Evolutionary conservation across 2,329 filamentous ascomycete species (phyloP), one percentile per base, ranked within the genome.

Genomic region (Malbranchea zuffiana): DNA sequence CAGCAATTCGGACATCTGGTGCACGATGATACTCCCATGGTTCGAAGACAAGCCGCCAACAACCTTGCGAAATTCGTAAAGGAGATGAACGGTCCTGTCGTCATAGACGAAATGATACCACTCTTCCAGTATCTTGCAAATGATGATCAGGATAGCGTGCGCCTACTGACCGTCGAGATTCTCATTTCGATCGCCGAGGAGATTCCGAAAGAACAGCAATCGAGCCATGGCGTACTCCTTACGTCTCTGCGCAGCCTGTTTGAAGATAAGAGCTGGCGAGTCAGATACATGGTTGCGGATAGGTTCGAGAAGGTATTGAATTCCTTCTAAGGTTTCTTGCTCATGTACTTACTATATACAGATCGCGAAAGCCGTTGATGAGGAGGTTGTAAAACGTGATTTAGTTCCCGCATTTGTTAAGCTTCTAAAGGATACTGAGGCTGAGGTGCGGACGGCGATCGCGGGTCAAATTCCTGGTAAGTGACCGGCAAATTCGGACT

Each of bases 261-360:
- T 65, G 90, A 95, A 55, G 90, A 98, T 62, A 98, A 96, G 75
- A 96, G 90, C 67, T 98, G 90, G 90, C 79, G 90, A 55, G 90
- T 98, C 43, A 78, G 90, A 59, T 98, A 96, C 64, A 98, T 98
- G 90, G 90, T 98, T 51, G 90, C 90, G 32, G 90, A 98, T 62
- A 78, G 86, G 58, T 98, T 95, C 56, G 90, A 98, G 64, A 95
- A 96, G 81, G 85, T 85, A 56, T 33, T 56, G 6, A n/a, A 11
- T 17, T 18, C 3, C n/a, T 24, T 15, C 28, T 18, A 23, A 17
- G 11, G 3, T 5, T 10, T 20, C 23, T 5, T 6, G 13, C 13
- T 4, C 11, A n/a, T 23, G 20, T 17, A 26, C 35, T 44, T 40
- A 42, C 39, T 16, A 11, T 7, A 20, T 19, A n/a, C 51, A 93